These are phyloP conservation scores for Yamadazyma songkhlaensis DNA, from an alignment of 1,139 yeast species.

Conservation along the genomic window DNA sequence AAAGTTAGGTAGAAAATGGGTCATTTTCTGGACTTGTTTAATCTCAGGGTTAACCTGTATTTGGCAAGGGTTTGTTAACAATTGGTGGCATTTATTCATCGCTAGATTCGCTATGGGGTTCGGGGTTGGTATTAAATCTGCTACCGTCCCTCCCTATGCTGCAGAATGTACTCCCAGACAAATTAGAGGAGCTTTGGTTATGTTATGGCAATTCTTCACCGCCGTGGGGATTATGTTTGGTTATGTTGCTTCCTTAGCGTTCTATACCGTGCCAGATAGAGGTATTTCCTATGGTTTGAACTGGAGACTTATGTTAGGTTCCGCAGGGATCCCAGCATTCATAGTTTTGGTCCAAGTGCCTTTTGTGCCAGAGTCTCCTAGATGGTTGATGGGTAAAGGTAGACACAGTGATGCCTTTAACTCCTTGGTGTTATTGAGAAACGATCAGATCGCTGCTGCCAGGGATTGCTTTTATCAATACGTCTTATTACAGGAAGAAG, in stretches of 20 bases:
- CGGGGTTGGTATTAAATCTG: conserved; percentile 79
- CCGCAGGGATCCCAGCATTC: conserved; percentile 73
- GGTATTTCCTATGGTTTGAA: conserved; percentile 50
- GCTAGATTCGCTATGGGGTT: conserved; percentile 73
- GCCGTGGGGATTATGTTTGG: conserved; percentile 88
- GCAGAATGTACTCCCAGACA: conserved; percentile 80
- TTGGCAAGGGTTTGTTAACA: conserved; percentile 73
- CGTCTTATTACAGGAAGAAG: conserved; percentile 65
- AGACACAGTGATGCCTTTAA: conserved; percentile 57
- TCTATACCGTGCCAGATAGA: conserved; percentile 31
- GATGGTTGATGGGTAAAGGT: conserved; percentile 74
- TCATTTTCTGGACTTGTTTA: conserved; percentile 65
- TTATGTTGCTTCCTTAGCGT: conserved; percentile 67
- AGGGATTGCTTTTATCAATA: conserved; percentile 74
- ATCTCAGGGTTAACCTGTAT: conserved; percentile 68
- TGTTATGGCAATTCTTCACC: conserved; percentile 90
- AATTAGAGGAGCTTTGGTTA: conserved; percentile 76
- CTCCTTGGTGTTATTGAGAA: conserved; percentile 50
- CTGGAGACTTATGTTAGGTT: conserved; percentile 83
- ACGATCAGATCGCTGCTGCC: conserved; percentile 61
- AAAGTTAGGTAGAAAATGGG: conserved; percentile 68
- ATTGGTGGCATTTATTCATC: conserved; percentile 74
- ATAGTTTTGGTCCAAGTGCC: conserved; percentile 65
- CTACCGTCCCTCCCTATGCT: conserved; percentile 79
- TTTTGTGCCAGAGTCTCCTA: conserved; percentile 74